Percentiles rank a stretch among this genome's conserved stretches.
phyloP scores from a whole-genome alignment of 2,329 filamentous ascomycete genomes.

The Aspergillus fumigatus region DNA sequence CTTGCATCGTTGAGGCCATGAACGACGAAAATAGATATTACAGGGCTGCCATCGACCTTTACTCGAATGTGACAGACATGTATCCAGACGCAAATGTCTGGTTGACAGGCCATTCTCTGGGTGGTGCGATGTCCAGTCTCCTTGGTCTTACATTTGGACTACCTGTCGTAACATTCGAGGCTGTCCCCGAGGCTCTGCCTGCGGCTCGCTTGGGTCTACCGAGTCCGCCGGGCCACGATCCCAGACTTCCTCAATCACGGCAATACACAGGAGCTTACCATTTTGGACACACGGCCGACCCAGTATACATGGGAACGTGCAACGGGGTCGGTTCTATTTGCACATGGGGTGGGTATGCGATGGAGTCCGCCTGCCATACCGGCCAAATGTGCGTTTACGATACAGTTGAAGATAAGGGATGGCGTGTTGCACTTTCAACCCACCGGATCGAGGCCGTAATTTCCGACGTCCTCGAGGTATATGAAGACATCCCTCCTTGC shows the following conservation, averaged over 20 bases:
- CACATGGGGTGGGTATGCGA: conserved; percentile 85
- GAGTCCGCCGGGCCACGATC: conserved; percentile 71
- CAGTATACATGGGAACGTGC: conserved; percentile 88
- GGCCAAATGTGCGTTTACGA: conserved; percentile 88
- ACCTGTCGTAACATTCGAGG: conserved; percentile 88
- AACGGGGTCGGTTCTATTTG: conserved; percentile 86
- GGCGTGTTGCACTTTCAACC: conserved; percentile 84
- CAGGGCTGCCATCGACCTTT: conserved; percentile 79
- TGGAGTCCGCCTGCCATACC: conserved; percentile 90
- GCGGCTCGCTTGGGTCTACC: conserved; percentile 81
- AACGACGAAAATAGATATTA: conserved; percentile 87
- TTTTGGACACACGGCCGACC: conserved; percentile 93
- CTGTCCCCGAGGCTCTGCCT: conserved; percentile 84
- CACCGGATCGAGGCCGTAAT: conserved; percentile 90
- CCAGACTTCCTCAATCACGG: conserved; percentile 65
- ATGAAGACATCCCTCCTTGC: conserved; percentile 75
- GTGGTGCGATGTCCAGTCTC: conserved; percentile 82
- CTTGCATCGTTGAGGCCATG: conserved; percentile 73
- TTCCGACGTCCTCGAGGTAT: conserved; percentile 76
- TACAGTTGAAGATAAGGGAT: conserved; percentile 84
- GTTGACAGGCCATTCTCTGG: conserved; percentile 88
- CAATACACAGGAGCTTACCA: conserved; percentile 76
- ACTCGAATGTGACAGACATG: conserved; percentile 82
- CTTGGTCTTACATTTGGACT: conserved; percentile 86
- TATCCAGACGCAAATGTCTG: conserved; percentile 84